Evolutionary conservation across 2,329 filamentous ascomycete species (phyloP).

Genomic region (Emmonsia crescens): DNA sequence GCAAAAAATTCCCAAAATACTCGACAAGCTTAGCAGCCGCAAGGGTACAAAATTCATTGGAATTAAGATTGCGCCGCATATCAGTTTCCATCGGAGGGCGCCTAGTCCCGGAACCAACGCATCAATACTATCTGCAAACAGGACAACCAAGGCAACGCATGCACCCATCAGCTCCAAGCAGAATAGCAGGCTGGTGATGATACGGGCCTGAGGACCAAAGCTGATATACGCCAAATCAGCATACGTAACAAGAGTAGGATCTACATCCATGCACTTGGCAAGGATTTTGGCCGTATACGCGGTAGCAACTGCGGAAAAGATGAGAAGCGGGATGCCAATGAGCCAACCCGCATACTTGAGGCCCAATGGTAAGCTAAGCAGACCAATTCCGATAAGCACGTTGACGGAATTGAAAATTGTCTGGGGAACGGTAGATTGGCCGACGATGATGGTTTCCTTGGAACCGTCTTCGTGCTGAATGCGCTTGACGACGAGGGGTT

Average conservation of each 20-base stretch:
- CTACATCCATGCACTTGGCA: slow-evolving; percentile 78
- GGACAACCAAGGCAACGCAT: slow-evolving; percentile 77
- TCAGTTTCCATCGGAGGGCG: slow-evolving; percentile 67
- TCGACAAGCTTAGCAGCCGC: slow-evolving; percentile 76
- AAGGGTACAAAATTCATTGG: slow-evolving; percentile 78
- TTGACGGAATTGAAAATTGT: slow-evolving; percentile 96
- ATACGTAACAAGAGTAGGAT: slow-evolving; percentile 80
- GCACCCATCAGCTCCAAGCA: slow-evolving; percentile 77
- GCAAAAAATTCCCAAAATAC: slow-evolving; percentile 81
- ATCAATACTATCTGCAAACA: slow-evolving; percentile 86
- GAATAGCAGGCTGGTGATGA: slow-evolving; percentile 77
- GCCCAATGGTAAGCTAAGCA: slow-evolving; percentile 80
- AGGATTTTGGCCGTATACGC: slow-evolving; percentile 77
- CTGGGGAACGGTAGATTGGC: slow-evolving; percentile 89
- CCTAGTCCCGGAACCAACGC: slow-evolving; percentile 63
- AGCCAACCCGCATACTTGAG: slow-evolving; percentile 84
- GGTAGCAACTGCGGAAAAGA: slow-evolving; percentile 64
- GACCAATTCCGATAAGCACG: slow-evolving; percentile 77
- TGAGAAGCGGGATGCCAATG: slow-evolving; percentile 63
- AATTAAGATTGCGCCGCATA: slow-evolving; percentile 67
- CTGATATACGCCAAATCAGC: slow-evolving; percentile 87
- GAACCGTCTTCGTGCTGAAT: slow-evolving; percentile 76
- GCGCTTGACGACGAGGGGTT: slow-evolving; percentile 77
- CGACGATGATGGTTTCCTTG: slow-evolving; percentile 72
- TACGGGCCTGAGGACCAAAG: slow-evolving; percentile 69